Conservation (phyloP, 1,139 yeast species). For the Pichia sp. region DNA sequence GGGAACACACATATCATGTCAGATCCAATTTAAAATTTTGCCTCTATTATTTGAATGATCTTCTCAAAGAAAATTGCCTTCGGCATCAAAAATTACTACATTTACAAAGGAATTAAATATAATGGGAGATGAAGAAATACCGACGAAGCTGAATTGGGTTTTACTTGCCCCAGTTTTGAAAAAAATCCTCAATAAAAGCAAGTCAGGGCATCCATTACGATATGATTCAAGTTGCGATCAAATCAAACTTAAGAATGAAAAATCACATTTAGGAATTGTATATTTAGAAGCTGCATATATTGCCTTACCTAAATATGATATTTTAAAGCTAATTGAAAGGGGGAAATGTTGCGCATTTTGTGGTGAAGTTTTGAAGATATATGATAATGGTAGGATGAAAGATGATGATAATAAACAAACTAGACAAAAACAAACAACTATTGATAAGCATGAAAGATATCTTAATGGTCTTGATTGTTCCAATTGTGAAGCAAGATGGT, state of each 20-base stretch:
- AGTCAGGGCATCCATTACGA: slow-evolving; percentile 8
- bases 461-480: slow-evolving; percentile 57
- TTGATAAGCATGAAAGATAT: slow-evolving; percentile 23
- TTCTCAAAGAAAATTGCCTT: too few relatives aligned
- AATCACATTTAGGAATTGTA: slow-evolving; percentile 24
- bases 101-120: too few relatives aligned
- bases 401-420: slow-evolving; percentile 27
- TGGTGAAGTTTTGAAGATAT: slow-evolving; percentile 51
- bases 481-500: slow-evolving; percentile 67
- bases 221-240: slow-evolving; percentile 8
- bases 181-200: slow-evolving; percentile 11
- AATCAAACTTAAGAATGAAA: slow-evolving; percentile 9
- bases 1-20: too few relatives aligned
- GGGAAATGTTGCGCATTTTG: slow-evolving; percentile 81
- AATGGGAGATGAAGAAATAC: not conserved
- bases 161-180: slow-evolving; percentile 5
- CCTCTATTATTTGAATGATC: too few relatives aligned
- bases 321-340: slow-evolving; percentile 50
- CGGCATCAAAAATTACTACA: too few relatives aligned
- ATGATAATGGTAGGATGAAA: slow-evolving; percentile 26
- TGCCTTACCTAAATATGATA: slow-evolving; percentile 66
- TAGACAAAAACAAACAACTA: slow-evolving; percentile 15
- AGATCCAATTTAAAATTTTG: too few relatives aligned
- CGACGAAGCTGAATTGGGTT: not conserved
- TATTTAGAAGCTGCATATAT: slow-evolving; percentile 46